Base-by-base conservation (phyloP, 2,329 filamentous ascomycete genomes). In the Pseudogymnoascus sp. region DNA sequence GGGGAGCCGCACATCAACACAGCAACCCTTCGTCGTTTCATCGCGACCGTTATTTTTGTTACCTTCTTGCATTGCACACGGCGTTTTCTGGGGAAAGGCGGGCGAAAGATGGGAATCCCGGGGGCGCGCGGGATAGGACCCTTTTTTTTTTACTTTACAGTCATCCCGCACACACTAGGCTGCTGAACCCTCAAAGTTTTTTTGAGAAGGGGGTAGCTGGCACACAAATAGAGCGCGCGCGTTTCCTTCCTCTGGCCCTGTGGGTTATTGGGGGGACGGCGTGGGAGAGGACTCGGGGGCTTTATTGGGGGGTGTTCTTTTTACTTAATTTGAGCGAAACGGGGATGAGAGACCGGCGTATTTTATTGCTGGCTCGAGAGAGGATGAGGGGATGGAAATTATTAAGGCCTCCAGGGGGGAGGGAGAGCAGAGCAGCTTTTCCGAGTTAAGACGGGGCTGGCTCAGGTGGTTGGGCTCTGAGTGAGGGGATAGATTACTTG, bases 21-120 rank as follows among this genome's bases (percentile, higher is more conserved):
- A 50, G 43, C 3, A 7, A 6, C 8, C 12, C 43, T 10, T 16
- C 22, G 43, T 53, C 43, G 43, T 53, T 26, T 53, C 43, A 61
- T 26, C 50, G 53, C 26, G 65, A 59, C 64, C 53, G 56, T 53
- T 61, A 43, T 61, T 60, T 63, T 62, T 53, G 37, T 22, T 33
- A 16, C 50, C 11, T 31, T 35, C 46, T 31, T 37, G 41, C 24
- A 53, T 53, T 53, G 43, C 43, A 53, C 24, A 53, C 24, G 43
- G 43, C 43, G 43, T 43, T 28, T 16, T 53, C 24, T 31, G 43
- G 43, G 43, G 43, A 33, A 41, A 41, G 38, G 40, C 40, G 19
- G 22, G 43, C 43, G 43, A 50, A 50, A 50, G 43, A 50, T 16
- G 14, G 43, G 43, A 31, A 53, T 10, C 24, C 43, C 8, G 41